A percentile compares a stretch with the other conserved stretches of the same genome.
Evolutionary conservation across 2,329 filamentous ascomycete genomes (phyloP).

Genomic region (Fusarium odoratissimum): DNA sequence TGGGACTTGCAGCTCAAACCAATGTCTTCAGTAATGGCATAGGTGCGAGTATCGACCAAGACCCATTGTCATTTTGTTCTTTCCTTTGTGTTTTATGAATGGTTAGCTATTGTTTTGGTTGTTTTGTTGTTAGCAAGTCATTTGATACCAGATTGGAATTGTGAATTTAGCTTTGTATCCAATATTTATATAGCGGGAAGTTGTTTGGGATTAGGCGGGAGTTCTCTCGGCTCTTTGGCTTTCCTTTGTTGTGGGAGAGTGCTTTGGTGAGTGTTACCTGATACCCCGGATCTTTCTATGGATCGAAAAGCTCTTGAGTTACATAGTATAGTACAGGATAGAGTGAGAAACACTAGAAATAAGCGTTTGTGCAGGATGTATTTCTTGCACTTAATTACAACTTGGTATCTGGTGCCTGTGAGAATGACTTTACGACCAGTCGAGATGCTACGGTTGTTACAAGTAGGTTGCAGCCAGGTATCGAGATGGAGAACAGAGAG

Average conservation of each 20-base stretch:
- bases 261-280: constrained; percentile 22
- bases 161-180: constrained; percentile 10
- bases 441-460: neutral
- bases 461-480: neutral
- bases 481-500: constrained; percentile 12
- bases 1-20: neutral
- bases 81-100: constrained; percentile 4
- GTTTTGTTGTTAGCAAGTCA: constrained; percentile 10
- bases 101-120: neutral
- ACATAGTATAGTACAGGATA: constrained; percentile 8
- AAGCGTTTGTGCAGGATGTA: neutral
- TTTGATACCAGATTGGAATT: constrained; percentile 41
- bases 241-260: constrained; percentile 15
- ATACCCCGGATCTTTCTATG: constrained; percentile 31
- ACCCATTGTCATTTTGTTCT: neutral
- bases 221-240: constrained; percentile 26
- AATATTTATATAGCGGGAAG: constrained; percentile 17
- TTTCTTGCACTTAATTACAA: neutral
- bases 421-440: neutral
- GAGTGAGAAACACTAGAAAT: constrained; percentile 19
- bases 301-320: constrained; percentile 11
- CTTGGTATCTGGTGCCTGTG: neutral
- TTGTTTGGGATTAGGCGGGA: constrained; percentile 11
- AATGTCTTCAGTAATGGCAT: neutral
- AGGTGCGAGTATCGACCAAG: neutral